A percentile compares a stretch with the other conserved stretches of the same genome.
Evolutionary conservation across 768 basidiomycete species (phyloP).

Genomic region (Tubosaeta sp.): DNA sequence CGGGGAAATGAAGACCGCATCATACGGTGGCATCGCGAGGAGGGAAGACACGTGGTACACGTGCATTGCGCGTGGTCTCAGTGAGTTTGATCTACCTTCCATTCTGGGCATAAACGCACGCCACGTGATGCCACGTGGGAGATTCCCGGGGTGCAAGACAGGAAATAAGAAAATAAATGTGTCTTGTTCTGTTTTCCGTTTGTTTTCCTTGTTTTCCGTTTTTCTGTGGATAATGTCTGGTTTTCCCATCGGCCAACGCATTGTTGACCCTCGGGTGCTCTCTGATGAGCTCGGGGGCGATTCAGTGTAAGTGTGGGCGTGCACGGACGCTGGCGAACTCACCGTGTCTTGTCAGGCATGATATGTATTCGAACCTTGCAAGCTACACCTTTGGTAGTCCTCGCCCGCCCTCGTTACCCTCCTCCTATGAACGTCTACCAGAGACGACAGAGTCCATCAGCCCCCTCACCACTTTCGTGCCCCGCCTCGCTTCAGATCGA

Average conservation of each 20-base stretch:
- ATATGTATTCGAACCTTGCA: slow-evolving; percentile 38
- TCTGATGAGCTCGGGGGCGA: slow-evolving; percentile 24
- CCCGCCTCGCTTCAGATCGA: slow-evolving; percentile 32
- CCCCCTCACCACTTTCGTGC: slow-evolving; percentile 29
- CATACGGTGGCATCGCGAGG: neutral
- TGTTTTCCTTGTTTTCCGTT: neutral
- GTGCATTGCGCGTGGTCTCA: slow-evolving; percentile 14
- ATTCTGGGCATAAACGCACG: slow-evolving; percentile 9
- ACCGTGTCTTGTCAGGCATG: neutral
- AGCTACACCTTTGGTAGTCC: slow-evolving; percentile 41
- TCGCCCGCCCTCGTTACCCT: slow-evolving; percentile 11
- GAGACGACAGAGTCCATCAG: slow-evolving; percentile 28
- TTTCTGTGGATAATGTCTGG: slow-evolving; percentile 11
- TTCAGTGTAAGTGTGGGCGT: neutral
- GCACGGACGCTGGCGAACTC: neutral
- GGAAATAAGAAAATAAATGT: neutral
- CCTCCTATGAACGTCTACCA: slow-evolving; percentile 8
- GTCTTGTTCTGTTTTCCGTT: neutral
- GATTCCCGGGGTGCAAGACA: slow-evolving; percentile 3
- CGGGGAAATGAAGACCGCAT: neutral
- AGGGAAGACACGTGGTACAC: slow-evolving; percentile 3
- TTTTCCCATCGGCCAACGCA: slow-evolving; percentile 22
- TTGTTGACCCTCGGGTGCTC: slow-evolving; percentile 27
- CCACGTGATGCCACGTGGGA: slow-evolving; percentile 27
- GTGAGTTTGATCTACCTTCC: neutral